Base-by-base conservation (phyloP, 2,329 filamentous ascomycete genomes). In the Xenosphaeropsis pyriputrescens region DNA sequence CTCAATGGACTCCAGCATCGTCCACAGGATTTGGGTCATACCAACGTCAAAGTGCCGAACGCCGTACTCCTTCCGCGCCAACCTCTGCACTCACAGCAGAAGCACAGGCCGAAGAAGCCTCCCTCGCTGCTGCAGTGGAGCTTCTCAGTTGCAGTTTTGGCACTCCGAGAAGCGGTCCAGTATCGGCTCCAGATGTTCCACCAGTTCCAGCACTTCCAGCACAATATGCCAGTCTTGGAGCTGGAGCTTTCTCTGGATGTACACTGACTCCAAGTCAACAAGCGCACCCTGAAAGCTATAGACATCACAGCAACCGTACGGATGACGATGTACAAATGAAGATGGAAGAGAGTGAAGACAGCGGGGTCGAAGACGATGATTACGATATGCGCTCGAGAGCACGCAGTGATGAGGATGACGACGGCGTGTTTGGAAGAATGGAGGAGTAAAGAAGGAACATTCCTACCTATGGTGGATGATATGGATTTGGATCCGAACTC, bases 371-470 rank as follows among this genome's bases (percentile, higher is more conserved):
- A 45, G 78, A 85, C 39, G 75, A 79, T 48, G 72, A 78, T 41
- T 75, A 76, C 51, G 66, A 67, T 43, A 62, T 63, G 48, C 67
- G 63, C 39, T 71, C 67, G 36, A 70, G 73, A 39, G 72, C 72
- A 36, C 72, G 80, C 44, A 80, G 77, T 57, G 84, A 93, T 50
- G 88, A 94, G 50, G 86, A 93, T 45, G 89, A 96, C 47, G 88
- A 95, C 47, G 88, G 88, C 54, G 82, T 96, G 51, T 98, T 98
- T 65, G 88, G 88, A 40, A 75, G 76, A 48, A 96, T 96, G 89
- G 91, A 98, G 61, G 85, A 93, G 59, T 91, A 68, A 58, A 43
- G 22, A 9, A 5, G 8, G 22, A 6, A 26, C 22, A 9, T 26
- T 26, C 22, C 7, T 9, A 26, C 22, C 7, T 9, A 26, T 26